A percentile compares a stretch with the other conserved stretches of the same genome.
These are phyloP conservation scores for Bifiguratus adelaidae DNA, from an alignment of 192 early-diverging fungal species.

Conservation along the genomic window DNA sequence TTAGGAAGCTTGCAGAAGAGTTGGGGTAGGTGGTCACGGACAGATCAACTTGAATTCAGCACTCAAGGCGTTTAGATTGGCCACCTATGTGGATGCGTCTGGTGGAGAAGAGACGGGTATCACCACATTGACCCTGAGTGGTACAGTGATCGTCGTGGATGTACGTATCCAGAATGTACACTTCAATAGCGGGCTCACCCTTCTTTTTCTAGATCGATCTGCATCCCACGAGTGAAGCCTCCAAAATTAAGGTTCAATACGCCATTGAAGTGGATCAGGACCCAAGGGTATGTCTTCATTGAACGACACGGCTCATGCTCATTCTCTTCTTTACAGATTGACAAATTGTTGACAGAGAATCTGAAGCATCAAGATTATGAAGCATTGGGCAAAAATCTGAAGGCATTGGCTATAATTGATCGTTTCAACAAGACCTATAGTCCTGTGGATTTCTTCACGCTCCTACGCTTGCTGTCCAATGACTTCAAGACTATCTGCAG, in stretches of 20 bases:
- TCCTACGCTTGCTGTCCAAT: conserved; percentile 15
- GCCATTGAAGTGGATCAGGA: conserved; percentile 25
- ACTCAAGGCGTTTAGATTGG: too few relatives aligned
- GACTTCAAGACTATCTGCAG: conserved; percentile 20
- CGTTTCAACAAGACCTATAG: conserved; percentile 21
- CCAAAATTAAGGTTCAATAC: conserved; percentile 20
- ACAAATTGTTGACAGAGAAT: conserved; percentile 18
- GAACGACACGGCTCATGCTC: background rate
- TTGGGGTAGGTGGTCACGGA: too few relatives aligned
- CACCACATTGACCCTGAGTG: too few relatives aligned
- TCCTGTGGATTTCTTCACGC: conserved; percentile 21
- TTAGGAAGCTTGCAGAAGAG: too few relatives aligned
- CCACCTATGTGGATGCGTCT: too few relatives aligned
- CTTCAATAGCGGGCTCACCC: too few relatives aligned
- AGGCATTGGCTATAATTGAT: conserved; percentile 16
- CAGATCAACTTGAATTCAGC: too few relatives aligned
- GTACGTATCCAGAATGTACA: too few relatives aligned
- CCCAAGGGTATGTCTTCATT: conserved; percentile 11
- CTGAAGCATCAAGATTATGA: conserved; percentile 20
- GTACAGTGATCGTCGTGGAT: too few relatives aligned
- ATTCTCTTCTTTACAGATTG: conserved; percentile 7
- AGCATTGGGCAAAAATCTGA: conserved; percentile 17
- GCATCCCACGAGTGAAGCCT: conserved; percentile 16
- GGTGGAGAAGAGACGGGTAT: too few relatives aligned
- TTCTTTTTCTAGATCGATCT: conserved; percentile 16